Evolutionary conservation across 208 protist species (phyloP), one percentile per base, ranked within the genome.

Genomic region (Naegleria fowleri): DNA sequence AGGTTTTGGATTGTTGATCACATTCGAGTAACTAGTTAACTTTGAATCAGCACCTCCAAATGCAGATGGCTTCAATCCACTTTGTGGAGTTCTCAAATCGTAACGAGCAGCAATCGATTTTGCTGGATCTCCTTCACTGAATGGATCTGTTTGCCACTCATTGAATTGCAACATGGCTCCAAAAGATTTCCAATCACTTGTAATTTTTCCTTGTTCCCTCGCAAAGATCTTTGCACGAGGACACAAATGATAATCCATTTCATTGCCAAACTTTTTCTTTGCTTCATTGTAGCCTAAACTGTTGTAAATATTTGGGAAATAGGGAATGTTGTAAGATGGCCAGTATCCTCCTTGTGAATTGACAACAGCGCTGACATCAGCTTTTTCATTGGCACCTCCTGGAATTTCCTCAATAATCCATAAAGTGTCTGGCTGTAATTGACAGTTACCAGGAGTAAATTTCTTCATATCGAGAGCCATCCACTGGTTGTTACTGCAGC

Each of bases 101-200:
- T 92, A 95, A 39, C 95, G 48, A 38, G 93, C 36, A 2, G 92
- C 39, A 40, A 96, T 94, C 0, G 91, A 39, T 33, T 93, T 91
- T 2, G 25, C 55, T 33, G 93, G 83, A 76, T 94, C 59, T 33
- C 88, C 88, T 39, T 86, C 29, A 40, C 94, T 94, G 15, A 96
- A 83, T 33, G 93, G 93, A 92, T 98, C 96, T 13, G 90, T 91
- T 58, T 95, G 88, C 83, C 90, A 98, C 40, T 97, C 88, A 79
- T 96, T 96, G 52, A 95, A 96, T 41, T 94, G 95, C 91, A 96
- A 93, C 13, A 96, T 29, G 9, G 33, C 5, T 48, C 43, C 51
- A 85, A 43, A 85, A 5, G 15, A 43, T 41, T 85, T 85, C 79
- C n/a, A 85, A 43, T 85, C 79, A 43, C 41, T 85, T 13, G 75